Evolutionary conservation across 2,329 filamentous ascomycete species (phyloP).

Genomic region (Neonectria magnoliae): DNA sequence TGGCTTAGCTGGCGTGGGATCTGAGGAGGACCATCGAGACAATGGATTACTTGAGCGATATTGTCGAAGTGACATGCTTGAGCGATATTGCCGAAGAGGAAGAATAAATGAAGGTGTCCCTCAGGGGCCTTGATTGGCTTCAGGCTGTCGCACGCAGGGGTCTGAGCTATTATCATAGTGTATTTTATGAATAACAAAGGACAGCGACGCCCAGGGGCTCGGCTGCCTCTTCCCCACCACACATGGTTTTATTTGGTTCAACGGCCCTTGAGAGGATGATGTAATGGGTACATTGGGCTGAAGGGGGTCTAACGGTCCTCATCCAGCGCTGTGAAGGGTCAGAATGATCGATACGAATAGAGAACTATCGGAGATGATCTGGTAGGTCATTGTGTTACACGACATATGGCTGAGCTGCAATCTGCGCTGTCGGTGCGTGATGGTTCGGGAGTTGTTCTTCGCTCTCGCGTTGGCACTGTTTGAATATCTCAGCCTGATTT

Average conservation of each 20-base stretch:
- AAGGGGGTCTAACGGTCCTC: neutral
- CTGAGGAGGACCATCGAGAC: neutral
- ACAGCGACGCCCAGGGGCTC: neutral
- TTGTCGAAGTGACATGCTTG: neutral
- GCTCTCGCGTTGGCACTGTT: neutral
- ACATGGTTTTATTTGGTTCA: neutral
- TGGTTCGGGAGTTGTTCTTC: neutral
- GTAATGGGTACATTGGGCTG: neutral
- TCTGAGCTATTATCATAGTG: neutral
- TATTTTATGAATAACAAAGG: neutral
- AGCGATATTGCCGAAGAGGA: neutral
- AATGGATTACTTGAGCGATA: neutral
- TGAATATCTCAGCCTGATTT: neutral
- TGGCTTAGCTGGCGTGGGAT: slow-evolving; percentile 45
- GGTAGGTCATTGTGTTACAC: neutral
- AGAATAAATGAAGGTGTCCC: neutral
- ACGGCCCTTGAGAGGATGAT: neutral
- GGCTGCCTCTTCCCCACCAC: neutral
- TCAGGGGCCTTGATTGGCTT: neutral
- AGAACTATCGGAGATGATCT: neutral
- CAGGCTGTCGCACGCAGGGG: neutral
- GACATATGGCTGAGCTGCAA: neutral
- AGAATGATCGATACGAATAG: neutral
- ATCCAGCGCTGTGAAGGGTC: neutral
- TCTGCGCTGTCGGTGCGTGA: neutral